phyloP scores from a whole-genome alignment of 2,329 filamentous ascomycete genomes.

The Xylaria sp. region DNA sequence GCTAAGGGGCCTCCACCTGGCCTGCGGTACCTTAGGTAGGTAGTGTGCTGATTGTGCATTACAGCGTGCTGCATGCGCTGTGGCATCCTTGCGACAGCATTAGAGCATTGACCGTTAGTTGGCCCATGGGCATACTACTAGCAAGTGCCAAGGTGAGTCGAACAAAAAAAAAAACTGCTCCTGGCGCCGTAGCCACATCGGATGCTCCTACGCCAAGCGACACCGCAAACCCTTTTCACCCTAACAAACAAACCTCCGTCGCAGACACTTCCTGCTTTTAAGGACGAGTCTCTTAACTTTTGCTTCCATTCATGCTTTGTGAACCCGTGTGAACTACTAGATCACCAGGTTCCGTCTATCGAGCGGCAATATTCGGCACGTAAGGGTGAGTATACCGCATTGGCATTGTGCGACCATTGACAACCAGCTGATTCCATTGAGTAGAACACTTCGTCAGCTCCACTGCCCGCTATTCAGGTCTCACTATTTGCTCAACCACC shows the following conservation, averaged over 20 bases:
- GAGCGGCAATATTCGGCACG: background rate
- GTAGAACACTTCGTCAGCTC: slow-evolving; percentile 7
- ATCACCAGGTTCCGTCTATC: background rate
- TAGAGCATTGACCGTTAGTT: slow-evolving; percentile 4
- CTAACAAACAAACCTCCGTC: background rate
- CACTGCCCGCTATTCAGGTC: background rate
- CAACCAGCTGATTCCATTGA: slow-evolving; percentile 5
- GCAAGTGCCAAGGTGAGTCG: no score
- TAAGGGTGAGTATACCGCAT: background rate
- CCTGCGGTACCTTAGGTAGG: no score
- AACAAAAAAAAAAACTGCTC: slow-evolving; percentile 13
- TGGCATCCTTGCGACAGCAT: no score
- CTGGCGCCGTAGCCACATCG: slow-evolving; percentile 11
- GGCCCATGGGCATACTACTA: background rate
- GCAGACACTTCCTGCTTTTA: background rate
- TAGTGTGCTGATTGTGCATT: background rate
- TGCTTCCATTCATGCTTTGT: background rate
- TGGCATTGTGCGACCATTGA: background rate
- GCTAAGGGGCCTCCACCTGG: no score
- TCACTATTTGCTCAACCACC: background rate
- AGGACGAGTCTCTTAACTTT: background rate
- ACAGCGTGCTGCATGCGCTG: background rate
- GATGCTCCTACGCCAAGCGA: slow-evolving; percentile 12
- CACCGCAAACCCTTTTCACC: slow-evolving; percentile 5
- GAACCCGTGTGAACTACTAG: background rate